phyloP scores from a whole-genome alignment of 2,329 filamentous ascomycete species.

The Venturia carpophila region DNA sequence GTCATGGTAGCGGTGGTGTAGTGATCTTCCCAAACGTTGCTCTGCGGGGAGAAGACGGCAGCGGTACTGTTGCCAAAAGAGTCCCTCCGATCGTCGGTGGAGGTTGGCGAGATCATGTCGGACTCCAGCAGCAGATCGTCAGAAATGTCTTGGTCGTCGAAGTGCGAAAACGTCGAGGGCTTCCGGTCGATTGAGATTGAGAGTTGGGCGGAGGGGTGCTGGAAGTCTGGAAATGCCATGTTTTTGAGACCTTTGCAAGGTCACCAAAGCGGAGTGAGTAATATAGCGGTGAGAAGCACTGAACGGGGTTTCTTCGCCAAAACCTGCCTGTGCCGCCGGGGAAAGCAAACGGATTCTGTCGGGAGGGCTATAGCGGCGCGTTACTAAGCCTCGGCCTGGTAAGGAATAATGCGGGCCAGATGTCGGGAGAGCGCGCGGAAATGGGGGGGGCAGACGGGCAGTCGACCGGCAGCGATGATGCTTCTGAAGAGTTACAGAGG shows the following conservation, averaged over 20 bases:
- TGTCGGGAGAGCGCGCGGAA: conserved; percentile 1
- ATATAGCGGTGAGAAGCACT: conserved; percentile 16
- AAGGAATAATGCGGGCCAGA: neutral
- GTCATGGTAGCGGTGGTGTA: conserved; percentile 31
- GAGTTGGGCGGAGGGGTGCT: conserved; percentile 30
- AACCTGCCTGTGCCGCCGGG: conserved; percentile 10
- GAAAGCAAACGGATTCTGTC: conserved; percentile 13
- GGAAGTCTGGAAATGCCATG: conserved; percentile 33
- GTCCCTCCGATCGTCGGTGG: conserved; percentile 33
- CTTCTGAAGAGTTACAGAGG: neutral
- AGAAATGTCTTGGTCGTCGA: conserved; percentile 46
- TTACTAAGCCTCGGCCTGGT: conserved; percentile 14
- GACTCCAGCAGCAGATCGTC: conserved; percentile 46
- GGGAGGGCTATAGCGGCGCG: conserved; percentile 16
- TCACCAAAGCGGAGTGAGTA: conserved; percentile 12
- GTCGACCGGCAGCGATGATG: neutral
- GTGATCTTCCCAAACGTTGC: conserved; percentile 43
- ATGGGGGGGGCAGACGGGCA: conserved; percentile 1
- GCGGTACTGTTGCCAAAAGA: conserved; percentile 41
- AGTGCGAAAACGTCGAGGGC: conserved; percentile 27
- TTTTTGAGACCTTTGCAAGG: conserved; percentile 19
- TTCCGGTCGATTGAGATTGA: conserved; percentile 33
- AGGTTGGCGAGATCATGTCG: conserved; percentile 41
- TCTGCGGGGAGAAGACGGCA: conserved; percentile 46
- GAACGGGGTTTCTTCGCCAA: conserved; percentile 16